Evolutionary conservation across 1,139 yeast species (phyloP).

Genomic region (Hansenula anomala): DNA sequence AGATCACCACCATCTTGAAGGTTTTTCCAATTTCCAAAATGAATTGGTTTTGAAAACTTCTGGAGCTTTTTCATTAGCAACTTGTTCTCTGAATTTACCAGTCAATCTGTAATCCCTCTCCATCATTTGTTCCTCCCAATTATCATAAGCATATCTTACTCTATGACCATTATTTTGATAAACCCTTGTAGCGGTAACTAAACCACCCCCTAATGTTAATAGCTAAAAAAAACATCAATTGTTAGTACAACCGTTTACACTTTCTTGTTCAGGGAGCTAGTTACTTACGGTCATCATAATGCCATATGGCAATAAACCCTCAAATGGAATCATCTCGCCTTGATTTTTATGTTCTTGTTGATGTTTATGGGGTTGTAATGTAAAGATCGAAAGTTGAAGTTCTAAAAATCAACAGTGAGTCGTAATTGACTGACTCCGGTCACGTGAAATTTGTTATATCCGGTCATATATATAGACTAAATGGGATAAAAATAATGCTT

Average conservation of each 20-base stretch:
- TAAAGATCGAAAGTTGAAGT: no score
- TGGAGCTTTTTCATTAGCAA: conserved; percentile 66
- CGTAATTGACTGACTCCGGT: no score
- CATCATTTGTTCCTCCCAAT: conserved; percentile 46
- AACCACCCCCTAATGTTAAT: conserved; percentile 48
- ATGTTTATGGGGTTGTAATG: not conserved
- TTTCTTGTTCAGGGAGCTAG: no score
- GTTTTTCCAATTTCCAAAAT: conserved; percentile 32
- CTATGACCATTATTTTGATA: conserved; percentile 48
- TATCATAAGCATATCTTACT: conserved; percentile 54
- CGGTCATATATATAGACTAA: no score
- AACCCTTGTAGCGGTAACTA: conserved; percentile 41
- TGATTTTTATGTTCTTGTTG: not conserved
- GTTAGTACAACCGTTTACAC: no score
- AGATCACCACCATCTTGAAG: conserved; percentile 17
- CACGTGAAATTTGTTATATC: no score
- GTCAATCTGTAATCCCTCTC: conserved; percentile 75
- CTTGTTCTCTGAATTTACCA: conserved; percentile 68
- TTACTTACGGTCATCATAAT: conserved; percentile 52
- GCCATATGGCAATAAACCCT: conserved; percentile 65
- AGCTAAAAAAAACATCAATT: conserved; percentile 24
- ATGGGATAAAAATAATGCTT: no score
- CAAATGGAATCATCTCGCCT: conserved; percentile 60
- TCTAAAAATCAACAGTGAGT: not conserved
- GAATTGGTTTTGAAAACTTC: conserved; percentile 62